Base-by-base conservation (phyloP, 2,329 filamentous ascomycete genomes). In the Sporothrix schenckii region DNA sequence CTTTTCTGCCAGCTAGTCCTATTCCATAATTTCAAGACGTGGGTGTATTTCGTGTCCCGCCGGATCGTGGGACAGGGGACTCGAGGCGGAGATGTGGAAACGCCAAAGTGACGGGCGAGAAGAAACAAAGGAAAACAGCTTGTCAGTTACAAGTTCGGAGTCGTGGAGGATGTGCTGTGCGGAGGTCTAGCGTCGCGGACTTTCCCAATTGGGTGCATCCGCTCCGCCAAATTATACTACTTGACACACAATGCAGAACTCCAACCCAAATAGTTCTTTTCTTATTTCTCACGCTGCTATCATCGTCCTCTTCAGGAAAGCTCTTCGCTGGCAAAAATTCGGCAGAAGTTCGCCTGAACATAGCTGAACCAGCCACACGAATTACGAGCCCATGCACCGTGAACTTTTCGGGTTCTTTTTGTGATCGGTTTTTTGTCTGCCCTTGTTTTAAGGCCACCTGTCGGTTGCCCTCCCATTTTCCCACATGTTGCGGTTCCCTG, bases 1-100 rank as follows among this genome's bases (percentile, higher is more conserved):
- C 60, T 49, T 49, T 63, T 63, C 41, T 63, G 34, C 44, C 56
- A 60, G 56, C 56, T n/a, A 41, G 24, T 14, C 34, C 56, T 61
- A 61, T 61, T 44, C 13, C 30, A 34, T 14, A 19, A 19, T 3
- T 27, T 9, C 3, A 19, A 3, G 27, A 4, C 27, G n/a, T 53
- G 50, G 6, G 7, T 30, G 5, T 2, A 2, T 41, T 41, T 41
- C 10, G 27, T 27, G 14, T n/a, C 21, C 27, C 47, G 30, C 30
- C 41, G 39, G 21, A 34, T 6, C 34, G 34, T 34, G 34, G 34
- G 30, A 13, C 34, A 61, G 41, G 54, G 27, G 30, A 58, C 30
- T 39, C 6, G 5, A 58, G 30, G 39, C 19, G 54, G 14, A 19
- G 30, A 21, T 14, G 4, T 6, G 41, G n/a, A 10, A 21, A 61